Base-by-base conservation (phyloP, 2,329 filamentous ascomycete genomes). In the Nigrospora oryzae region DNA sequence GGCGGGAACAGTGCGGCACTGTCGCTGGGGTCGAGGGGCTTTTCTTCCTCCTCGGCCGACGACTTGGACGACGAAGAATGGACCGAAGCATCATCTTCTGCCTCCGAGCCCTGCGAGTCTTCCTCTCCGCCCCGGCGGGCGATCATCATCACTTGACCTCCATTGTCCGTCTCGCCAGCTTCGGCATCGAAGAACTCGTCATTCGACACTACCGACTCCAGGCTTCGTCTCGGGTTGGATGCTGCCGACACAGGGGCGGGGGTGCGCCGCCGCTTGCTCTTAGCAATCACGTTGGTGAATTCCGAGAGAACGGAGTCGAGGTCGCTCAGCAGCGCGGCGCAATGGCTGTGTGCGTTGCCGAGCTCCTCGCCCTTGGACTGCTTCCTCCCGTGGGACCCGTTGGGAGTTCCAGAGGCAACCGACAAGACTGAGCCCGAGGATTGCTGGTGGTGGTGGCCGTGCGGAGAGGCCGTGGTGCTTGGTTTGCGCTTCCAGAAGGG, bases 141-240 rank as follows among this genome's bases (percentile, higher is more conserved):
- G 43, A 96, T 91, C 40, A 83, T 83, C 50, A 95, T 71, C 10
- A 95, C 72, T 44, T 86, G 82, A 8, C 83, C 81, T 28, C 60
- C 63, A 14, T 68, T 68, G 19, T 66, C 70, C n/a, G 52, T 56
- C 53, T 78, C 77, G 14, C 77, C 82, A 42, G 81, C 84, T 56
- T 85, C 82, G 1, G 93, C 93, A 61, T 98, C 93, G 56, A 96
- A 98, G 66, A 97, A 98, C 60, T 97, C 91, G 46, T 95, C 87
- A 2, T 78, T 78, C 2, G 86, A 84, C 17, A 77, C 76, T 30
- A 83, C 75, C 0, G 89, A 95, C 50, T 95, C 90, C 44, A 94
- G 79, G 57, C 89, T 95, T 56, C 76, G 72, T 34, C 75, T 68
- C 10, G 70, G 67, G 4, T 38, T 42, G 7, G 23, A 28, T 1